Base-by-base conservation (phyloP, 768 basidiomycete species). In the Suillus variegatus region DNA sequence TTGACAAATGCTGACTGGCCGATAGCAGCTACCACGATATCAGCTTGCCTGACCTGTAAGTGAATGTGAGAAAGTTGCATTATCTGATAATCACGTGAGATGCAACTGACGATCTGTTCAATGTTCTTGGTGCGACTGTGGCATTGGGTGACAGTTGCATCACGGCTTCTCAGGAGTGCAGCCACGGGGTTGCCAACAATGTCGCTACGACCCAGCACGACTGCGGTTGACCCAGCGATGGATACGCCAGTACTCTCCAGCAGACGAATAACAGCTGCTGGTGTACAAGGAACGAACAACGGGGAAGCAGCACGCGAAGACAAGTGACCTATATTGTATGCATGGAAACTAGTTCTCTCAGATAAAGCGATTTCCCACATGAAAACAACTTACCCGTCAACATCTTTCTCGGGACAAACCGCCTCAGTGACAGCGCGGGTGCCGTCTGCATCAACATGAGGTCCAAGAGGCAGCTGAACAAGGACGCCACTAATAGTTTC, bases 101-200 rank as follows among this genome's bases (percentile, higher is more conserved):
- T 20, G 20, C 64, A 58, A 78, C 90, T 67, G 73, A 95, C 94
- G 70, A 96, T 87, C 43, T 85, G 82, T 67, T 90, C 84, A 51
- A 99, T 82, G 70, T 95, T 87, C 77, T 87, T 87, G 63, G 97
- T 96, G 47, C 87, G 85, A 69, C 94, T 95, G 78, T 99, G 97
- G 77, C 97, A 99, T 77, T 98, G 97, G 25, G 95, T 99, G 67
- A 99, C 95, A 25, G 97, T 99, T 2, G 97, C 96, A 74, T 99
- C 92, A 66, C 86, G 87, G 75, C 90, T 92, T 70, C 94, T 84
- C 62, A 99, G 83, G 84, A 99, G 89, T 41, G 94, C 91, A 44
- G 90, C 89, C 60, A 98, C 95, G 36, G 97, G 97, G 70, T 88
- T 97, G 63, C 97, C 97, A 64, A 99, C 97, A 72, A 99, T 99